Evolutionary conservation across 1,284 basidiomycete genomes (phyloP).

Genomic region (Irpex sp.): DNA sequence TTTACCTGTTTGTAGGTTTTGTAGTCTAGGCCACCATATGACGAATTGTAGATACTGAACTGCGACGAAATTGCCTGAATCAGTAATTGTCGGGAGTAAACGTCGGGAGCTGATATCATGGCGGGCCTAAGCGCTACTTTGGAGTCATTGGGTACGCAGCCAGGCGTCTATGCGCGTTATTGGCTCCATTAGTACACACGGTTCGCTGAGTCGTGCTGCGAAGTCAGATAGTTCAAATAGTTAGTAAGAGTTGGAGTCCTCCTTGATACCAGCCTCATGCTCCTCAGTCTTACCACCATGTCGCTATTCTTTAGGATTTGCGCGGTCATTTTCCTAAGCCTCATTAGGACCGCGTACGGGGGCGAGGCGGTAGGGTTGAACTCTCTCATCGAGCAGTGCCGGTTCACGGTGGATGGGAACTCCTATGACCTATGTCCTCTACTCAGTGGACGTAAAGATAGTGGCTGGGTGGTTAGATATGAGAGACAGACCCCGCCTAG

Average conservation of each 20-base stretch:
- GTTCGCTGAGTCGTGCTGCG: not conserved
- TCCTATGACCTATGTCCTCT: slow-evolving; percentile 30
- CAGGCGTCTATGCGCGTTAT: not conserved
- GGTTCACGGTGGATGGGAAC: slow-evolving; percentile 21
- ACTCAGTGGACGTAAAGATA: slow-evolving; percentile 20
- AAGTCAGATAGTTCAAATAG: not conserved
- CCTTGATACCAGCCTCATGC: not conserved
- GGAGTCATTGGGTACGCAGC: not conserved
- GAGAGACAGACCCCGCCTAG: slow-evolving; percentile 29
- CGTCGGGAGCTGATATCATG: not conserved
- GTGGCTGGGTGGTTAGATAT: slow-evolving; percentile 18
- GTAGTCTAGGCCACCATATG: not conserved
- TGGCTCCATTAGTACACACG: not conserved
- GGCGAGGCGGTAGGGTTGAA: slow-evolving; percentile 16
- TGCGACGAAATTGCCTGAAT: not conserved
- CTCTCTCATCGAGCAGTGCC: slow-evolving; percentile 23
- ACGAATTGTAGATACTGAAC: not conserved
- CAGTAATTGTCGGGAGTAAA: not conserved
- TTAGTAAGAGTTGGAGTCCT: not conserved
- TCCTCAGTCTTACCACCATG: slow-evolving; percentile 12
- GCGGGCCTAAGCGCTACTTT: not conserved
- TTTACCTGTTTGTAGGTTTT: not conserved
- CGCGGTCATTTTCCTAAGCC: not conserved
- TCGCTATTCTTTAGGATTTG: not conserved
- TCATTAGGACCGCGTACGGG: not conserved